These are phyloP conservation scores for Paramyrothecium sp. DNA, from an alignment of 2,329 filamentous ascomycete species.

Conservation along the genomic window DNA sequence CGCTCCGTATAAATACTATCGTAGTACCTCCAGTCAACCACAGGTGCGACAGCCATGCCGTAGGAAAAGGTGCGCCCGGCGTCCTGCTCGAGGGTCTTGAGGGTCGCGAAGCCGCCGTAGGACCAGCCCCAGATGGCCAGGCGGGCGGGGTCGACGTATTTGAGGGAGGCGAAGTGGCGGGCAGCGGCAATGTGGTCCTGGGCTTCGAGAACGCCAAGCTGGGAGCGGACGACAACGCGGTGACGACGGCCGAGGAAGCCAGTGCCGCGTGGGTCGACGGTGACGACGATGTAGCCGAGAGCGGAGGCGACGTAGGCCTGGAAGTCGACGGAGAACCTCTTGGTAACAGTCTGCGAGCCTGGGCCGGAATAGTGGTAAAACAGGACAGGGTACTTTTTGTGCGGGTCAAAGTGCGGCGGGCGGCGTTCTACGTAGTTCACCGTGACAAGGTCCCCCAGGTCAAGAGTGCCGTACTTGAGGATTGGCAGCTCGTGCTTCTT, in stretches of 20 bases:
- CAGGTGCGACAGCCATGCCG: constrained; percentile 96
- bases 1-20: constrained; percentile 92
- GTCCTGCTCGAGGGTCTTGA: constrained; percentile 92
- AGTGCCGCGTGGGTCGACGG: constrained; percentile 89
- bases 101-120: constrained; percentile 90
- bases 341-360: constrained; percentile 84
- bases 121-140: constrained; percentile 99
- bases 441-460: constrained; percentile 72
- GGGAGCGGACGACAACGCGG: constrained; percentile 77
- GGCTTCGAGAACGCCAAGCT: constrained; percentile 83
- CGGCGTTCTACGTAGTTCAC: constrained; percentile 77
- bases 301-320: constrained; percentile 83
- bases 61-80: constrained; percentile 89
- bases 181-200: constrained; percentile 89
- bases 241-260: constrained; percentile 85
- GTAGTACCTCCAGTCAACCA: constrained; percentile 98
- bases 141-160: constrained; percentile 78
- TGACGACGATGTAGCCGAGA: constrained; percentile 91
- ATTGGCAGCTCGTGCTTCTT: constrained; percentile 79
- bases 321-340: constrained; percentile 81
- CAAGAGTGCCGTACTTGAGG: constrained; percentile 78
- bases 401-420: constrained; percentile 81
- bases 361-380: constrained; percentile 96
- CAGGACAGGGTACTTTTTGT: constrained; percentile 86
- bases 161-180: constrained; percentile 75